Evolutionary conservation across 179 eudicot genomes (phyloP).

Genomic region (Silene noctiflora): DNA sequence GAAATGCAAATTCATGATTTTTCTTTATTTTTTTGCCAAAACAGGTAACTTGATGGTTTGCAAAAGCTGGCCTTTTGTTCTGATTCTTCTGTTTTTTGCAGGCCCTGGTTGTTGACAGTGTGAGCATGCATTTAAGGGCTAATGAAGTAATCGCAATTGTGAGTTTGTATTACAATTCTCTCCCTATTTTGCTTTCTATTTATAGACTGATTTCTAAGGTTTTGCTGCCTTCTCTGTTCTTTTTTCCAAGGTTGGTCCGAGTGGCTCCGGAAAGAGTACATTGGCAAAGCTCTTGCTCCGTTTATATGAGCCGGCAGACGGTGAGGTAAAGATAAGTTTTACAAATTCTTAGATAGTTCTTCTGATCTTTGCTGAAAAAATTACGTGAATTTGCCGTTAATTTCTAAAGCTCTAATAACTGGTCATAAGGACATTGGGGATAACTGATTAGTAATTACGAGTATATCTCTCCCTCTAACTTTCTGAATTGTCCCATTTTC

Average conservation of each 20-base stretch:
- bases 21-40: neutral
- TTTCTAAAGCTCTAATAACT: neutral
- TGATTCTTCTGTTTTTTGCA: constrained; percentile 24
- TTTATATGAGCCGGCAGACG: constrained; percentile 40
- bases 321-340: constrained; percentile 30
- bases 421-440: neutral
- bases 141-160: constrained; percentile 45
- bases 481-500: no score
- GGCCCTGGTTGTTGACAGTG: constrained; percentile 41
- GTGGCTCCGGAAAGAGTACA: constrained; percentile 54
- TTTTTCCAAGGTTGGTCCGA: constrained; percentile 40
- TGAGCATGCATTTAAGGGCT: constrained; percentile 34
- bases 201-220: neutral
- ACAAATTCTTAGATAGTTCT: neutral
- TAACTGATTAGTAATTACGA: neutral
- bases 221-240: neutral
- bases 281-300: constrained; percentile 45
- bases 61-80: neutral
- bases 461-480: neutral
- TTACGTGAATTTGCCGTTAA: neutral
- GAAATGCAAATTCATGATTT: neutral
- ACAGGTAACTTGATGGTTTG: neutral
- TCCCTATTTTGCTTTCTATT: neutral
- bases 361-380: neutral
- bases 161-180: constrained; percentile 18